Evolutionary conservation across 768 basidiomycete genomes (phyloP).

Genomic region (Tricholoma matsutake): DNA sequence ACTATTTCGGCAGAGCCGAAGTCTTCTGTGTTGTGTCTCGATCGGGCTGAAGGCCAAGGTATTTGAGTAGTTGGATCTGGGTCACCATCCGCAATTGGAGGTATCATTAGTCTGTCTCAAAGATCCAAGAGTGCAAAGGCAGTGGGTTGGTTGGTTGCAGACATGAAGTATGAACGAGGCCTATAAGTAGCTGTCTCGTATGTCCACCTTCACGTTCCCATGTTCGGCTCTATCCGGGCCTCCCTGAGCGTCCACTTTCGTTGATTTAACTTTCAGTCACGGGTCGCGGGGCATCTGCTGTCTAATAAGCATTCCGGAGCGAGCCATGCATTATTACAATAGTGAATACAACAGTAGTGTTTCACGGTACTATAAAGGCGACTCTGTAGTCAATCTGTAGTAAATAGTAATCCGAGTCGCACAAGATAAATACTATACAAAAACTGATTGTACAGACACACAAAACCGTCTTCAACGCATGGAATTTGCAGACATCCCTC

Average conservation of each 20-base stretch:
- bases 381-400: not conserved
- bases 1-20: not conserved
- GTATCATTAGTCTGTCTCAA: constrained; percentile 46
- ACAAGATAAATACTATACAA: constrained; percentile 19
- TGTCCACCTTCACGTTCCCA: constrained; percentile 5
- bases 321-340: constrained; percentile 15
- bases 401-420: no score
- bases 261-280: not conserved
- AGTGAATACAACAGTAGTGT: constrained; percentile 13
- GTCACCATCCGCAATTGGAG: constrained; percentile 58
- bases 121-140: constrained; percentile 9
- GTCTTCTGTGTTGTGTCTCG: constrained; percentile 18
- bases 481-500: constrained; percentile 51
- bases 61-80: constrained; percentile 77
- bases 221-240: constrained; percentile 23
- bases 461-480: constrained; percentile 41
- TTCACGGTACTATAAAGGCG: not conserved
- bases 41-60: constrained; percentile 60
- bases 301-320: not conserved
- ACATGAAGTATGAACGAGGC: constrained; percentile 12
- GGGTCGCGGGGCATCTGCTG: not conserved
- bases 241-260: not conserved
- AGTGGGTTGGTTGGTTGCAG: constrained; percentile 16
- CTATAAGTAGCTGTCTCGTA: constrained; percentile 11
- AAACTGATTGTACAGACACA: constrained; percentile 20